phyloP scores from a whole-genome alignment of 306 rosid genomes.

The Pachyrhizus erosus region DNA sequence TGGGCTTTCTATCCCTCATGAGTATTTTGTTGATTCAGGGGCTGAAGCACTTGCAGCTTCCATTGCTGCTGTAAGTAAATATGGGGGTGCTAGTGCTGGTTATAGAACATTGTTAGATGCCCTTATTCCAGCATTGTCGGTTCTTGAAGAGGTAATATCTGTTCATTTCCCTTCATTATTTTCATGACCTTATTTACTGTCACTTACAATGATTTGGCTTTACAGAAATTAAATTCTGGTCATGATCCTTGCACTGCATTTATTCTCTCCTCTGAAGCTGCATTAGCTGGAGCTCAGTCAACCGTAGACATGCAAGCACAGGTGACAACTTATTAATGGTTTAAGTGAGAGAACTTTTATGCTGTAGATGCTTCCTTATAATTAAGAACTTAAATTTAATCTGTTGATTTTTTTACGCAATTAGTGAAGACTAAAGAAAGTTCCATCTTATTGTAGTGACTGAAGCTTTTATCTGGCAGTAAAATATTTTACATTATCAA shows the following conservation, averaged over 20 bases:
- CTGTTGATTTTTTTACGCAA: neutral
- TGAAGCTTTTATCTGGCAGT: neutral
- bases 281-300: constrained; percentile 84
- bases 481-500: neutral
- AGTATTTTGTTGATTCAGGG: constrained; percentile 68
- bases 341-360: neutral
- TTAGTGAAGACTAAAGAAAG: neutral
- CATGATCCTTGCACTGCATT: constrained; percentile 78
- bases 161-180: constrained; percentile 34
- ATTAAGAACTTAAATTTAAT: constrained; percentile 15
- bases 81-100: constrained; percentile 96
- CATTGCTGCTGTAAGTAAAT: constrained; percentile 87
- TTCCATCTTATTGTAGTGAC: neutral
- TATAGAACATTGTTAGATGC: constrained; percentile 93
- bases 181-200: constrained; percentile 31
- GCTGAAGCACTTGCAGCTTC: constrained; percentile 81
- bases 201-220: constrained; percentile 35
- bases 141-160: constrained; percentile 74
- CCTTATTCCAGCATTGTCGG: constrained; percentile 80
- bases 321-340: constrained; percentile 54
- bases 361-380: constrained; percentile 15
- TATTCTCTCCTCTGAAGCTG: constrained; percentile 82
- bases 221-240: constrained; percentile 77
- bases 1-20: constrained; percentile 23
- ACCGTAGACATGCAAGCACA: constrained; percentile 87